A percentile compares a stretch with the other conserved stretches of the same genome.
Conservation (phyloP, 352 stramenopile genomes). For the Pythium aphanidermatum region DNA sequence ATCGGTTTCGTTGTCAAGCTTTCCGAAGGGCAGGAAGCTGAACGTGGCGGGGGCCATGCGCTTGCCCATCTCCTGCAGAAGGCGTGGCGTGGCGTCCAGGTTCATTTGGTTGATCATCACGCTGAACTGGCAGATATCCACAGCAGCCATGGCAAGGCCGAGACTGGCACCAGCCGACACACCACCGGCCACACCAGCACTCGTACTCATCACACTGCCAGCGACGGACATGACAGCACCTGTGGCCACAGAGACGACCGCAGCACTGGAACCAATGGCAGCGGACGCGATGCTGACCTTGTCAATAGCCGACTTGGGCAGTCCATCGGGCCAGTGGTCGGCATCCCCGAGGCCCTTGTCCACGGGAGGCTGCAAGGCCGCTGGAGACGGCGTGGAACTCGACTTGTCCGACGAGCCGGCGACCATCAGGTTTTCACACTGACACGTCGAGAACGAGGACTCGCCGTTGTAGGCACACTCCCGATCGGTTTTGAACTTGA, state of each 20-base stretch:
- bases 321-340: conserved; percentile 60
- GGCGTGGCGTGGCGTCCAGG: conserved; percentile 57
- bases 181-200: conserved; percentile 45
- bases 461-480: conserved; percentile 58
- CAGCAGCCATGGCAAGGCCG: conserved; percentile 58
- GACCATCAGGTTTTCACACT: conserved; percentile 43
- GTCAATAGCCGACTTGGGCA: conserved; percentile 52
- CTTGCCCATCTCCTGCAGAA: conserved; percentile 75
- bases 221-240: conserved; percentile 60
- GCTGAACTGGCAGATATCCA: conserved; percentile 76
- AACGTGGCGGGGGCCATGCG: conserved; percentile 59
- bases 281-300: conserved; percentile 55
- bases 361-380: conserved; percentile 12
- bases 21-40: conserved; percentile 61
- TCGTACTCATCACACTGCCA: conserved; percentile 45
- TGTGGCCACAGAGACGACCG: conserved; percentile 51
- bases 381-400: conserved; percentile 2
- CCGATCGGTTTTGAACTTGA: conserved; percentile 44
- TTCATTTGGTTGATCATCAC: conserved; percentile 87
- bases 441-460: conserved; percentile 44
- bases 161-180: conserved; percentile 55
- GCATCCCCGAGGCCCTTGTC: conserved; percentile 60
- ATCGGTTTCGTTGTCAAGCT: conserved; percentile 22
- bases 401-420: conserved; percentile 9
- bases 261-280: conserved; percentile 48